A percentile compares a stretch with the other conserved stretches of the same genome.
phyloP scores from a whole-genome alignment of 1,284 basidiomycete genomes.

The Rhizoctonia solani region DNA sequence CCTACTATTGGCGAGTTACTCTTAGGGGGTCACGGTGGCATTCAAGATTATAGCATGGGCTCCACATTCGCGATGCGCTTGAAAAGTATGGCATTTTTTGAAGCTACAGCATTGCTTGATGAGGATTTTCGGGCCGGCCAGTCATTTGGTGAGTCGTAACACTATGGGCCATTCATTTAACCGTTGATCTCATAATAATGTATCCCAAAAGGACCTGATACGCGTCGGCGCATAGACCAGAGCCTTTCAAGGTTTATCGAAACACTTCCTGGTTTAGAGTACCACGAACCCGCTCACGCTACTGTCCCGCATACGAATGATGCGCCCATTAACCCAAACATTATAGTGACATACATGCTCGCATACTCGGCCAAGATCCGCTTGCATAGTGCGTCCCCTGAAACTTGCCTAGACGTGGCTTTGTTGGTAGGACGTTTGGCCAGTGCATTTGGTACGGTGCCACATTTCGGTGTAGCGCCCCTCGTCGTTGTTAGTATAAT shows the following conservation, averaged over 20 bases:
- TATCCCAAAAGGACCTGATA: not conserved
- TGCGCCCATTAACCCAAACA: not conserved
- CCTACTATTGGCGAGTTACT: not conserved
- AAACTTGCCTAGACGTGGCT: not conserved
- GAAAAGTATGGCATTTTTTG: conserved; percentile 10
- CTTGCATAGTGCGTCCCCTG: not conserved
- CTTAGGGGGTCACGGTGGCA: not conserved
- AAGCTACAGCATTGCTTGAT: not conserved
- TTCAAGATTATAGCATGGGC: conserved; percentile 6
- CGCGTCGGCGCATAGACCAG: not conserved
- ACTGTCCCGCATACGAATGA: not conserved
- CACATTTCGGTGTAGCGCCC: not conserved
- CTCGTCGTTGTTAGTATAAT: not conserved
- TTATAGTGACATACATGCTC: conserved; percentile 2
- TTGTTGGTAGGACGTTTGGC: not conserved
- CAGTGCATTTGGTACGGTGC: not conserved
- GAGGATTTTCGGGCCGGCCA: not conserved
- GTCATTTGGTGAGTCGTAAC: not conserved
- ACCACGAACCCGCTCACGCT: not conserved
- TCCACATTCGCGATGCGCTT: not conserved
- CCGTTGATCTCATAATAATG: not conserved
- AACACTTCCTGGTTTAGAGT: not conserved
- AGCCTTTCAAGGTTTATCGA: conserved; percentile 1
- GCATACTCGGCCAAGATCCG: conserved; percentile 8
- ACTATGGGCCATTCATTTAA: not conserved